Base-by-base conservation (phyloP, 2,329 filamentous ascomycete genomes). In the Colletotrichum sp. region DNA sequence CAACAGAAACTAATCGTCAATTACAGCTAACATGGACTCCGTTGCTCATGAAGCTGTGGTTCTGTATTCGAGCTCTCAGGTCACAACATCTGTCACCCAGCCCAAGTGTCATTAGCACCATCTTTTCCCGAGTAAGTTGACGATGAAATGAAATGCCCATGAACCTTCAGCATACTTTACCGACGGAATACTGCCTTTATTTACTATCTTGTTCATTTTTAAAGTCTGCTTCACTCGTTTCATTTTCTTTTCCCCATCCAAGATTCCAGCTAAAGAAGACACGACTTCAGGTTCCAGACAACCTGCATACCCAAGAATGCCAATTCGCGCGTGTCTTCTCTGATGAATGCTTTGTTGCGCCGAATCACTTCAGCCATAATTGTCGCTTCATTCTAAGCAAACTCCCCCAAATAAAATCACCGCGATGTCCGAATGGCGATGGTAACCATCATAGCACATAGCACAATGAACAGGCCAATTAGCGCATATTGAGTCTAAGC, bases 281-380 rank as follows among this genome's bases (percentile, higher is more conserved):
- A 5, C 38, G 5, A n/a, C 0, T 1, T 2, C 38, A n/a, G 38
- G 3, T 1, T 6, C 5, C 6, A 4, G 2, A 9, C 6, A 3
- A 43, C 5, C 8, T 18, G 1, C 36, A 0, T 18, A 43, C 1
- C 38, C 38, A 43, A 2, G 5, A 8, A n/a, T 6, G 12, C 5
- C 9, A 43, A 10, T n/a, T 10, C 10, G 16, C 4, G 15, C 5
- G 16, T 9, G 8, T 3, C 36, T 43, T 8, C 36, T 18, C 38
- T 43, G 18, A 9, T 43, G 18, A n/a, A n/a, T n/a, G 18, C 3
- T 43, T 0, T 43, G 18, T 2, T 43, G 16, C 5, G 0, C 38
- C 2, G 5, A n/a, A 5, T 43, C 8, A 6, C 0, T 10, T 43
- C 16, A 43, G 8, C 16, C 38, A 43, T 24, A 24, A 24, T 24